These are phyloP conservation scores for Leishmania martiniquensis DNA, from an alignment of 208 protist species.

Conservation along the genomic window DNA sequence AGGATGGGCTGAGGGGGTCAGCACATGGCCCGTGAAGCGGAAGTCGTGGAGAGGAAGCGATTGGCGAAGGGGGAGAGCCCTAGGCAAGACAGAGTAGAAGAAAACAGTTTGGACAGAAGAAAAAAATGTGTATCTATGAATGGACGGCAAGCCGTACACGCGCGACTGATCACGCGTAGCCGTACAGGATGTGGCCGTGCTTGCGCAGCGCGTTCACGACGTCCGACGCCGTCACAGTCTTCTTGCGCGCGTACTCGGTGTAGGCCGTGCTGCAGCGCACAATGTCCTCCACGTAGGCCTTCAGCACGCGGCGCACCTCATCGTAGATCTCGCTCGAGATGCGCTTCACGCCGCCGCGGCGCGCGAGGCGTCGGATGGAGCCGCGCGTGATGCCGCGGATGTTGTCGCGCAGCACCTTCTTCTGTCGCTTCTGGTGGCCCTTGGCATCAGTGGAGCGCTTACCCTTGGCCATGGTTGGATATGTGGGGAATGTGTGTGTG, in stretches of 20 bases:
- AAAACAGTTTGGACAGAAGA: background rate
- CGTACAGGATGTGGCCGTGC: slow-evolving; percentile 91
- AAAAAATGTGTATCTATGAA: slow-evolving; percentile 9
- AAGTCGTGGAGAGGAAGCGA: background rate
- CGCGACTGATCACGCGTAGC: slow-evolving; percentile 60
- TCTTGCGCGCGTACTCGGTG: slow-evolving; percentile 83
- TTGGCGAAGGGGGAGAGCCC: background rate
- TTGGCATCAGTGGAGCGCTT: slow-evolving; percentile 75
- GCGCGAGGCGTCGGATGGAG: slow-evolving; percentile 89
- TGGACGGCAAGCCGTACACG: background rate
- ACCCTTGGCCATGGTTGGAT: slow-evolving; percentile 69
- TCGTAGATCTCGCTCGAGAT: slow-evolving; percentile 79
- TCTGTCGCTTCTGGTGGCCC: slow-evolving; percentile 81
- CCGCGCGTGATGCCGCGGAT: slow-evolving; percentile 87
- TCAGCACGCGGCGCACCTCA: slow-evolving; percentile 79
- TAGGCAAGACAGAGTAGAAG: background rate
- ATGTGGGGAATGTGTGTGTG: background rate
- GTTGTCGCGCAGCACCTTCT: slow-evolving; percentile 89
- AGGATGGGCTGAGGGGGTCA: background rate
- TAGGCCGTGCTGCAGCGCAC: slow-evolving; percentile 84
- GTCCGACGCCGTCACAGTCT: slow-evolving; percentile 86
- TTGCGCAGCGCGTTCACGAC: slow-evolving; percentile 91
- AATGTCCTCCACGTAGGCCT: slow-evolving; percentile 83
- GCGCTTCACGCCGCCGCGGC: slow-evolving; percentile 93
- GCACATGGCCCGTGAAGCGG: background rate